These are phyloP conservation scores for Wickerhamomyces chambardii DNA, from an alignment of 805 yeast species.

Conservation along the genomic window DNA sequence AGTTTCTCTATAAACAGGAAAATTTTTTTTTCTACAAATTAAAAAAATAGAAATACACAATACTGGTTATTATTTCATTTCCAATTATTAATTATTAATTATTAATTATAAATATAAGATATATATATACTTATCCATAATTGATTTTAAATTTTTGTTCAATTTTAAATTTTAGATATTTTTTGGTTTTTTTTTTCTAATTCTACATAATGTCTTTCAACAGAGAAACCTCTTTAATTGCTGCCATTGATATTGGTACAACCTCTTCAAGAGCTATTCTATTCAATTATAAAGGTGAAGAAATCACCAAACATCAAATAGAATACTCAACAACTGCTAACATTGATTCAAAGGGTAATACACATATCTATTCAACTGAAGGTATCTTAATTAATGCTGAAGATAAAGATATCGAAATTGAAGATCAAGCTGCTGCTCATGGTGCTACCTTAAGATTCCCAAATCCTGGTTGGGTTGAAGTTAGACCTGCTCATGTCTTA, in stretches of 20 bases:
- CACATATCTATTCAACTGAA: slow-evolving; percentile 61
- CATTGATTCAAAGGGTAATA: slow-evolving; percentile 33
- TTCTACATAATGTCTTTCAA: too few relatives aligned
- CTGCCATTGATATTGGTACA: slow-evolving; percentile 85
- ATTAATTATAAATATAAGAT: too few relatives aligned
- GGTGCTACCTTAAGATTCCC: slow-evolving; percentile 74
- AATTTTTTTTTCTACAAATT: too few relatives aligned
- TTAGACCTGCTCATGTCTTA: slow-evolving; percentile 77
- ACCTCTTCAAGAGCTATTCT: slow-evolving; percentile 86
- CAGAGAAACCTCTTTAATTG: slow-evolving; percentile 28
- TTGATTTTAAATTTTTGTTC: too few relatives aligned
- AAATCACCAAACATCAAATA: slow-evolving; percentile 82
- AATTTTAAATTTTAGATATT: too few relatives aligned
- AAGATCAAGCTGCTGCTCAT: slow-evolving; percentile 32
- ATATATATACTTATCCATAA: too few relatives aligned
- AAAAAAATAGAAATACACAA: too few relatives aligned
- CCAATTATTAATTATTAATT: too few relatives aligned
- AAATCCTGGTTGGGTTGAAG: slow-evolving; percentile 90
- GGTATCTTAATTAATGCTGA: slow-evolving; percentile 59
- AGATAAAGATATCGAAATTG: slow-evolving; percentile 51
- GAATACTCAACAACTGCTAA: slow-evolving; percentile 74
- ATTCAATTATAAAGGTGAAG: slow-evolving; percentile 64
- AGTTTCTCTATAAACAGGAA: too few relatives aligned
- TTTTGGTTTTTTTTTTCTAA: too few relatives aligned
- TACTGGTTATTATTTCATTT: too few relatives aligned